Conservation (phyloP, 2,329 filamentous ascomycete genomes). For the Pseudogymnoascus sp. region DNA sequence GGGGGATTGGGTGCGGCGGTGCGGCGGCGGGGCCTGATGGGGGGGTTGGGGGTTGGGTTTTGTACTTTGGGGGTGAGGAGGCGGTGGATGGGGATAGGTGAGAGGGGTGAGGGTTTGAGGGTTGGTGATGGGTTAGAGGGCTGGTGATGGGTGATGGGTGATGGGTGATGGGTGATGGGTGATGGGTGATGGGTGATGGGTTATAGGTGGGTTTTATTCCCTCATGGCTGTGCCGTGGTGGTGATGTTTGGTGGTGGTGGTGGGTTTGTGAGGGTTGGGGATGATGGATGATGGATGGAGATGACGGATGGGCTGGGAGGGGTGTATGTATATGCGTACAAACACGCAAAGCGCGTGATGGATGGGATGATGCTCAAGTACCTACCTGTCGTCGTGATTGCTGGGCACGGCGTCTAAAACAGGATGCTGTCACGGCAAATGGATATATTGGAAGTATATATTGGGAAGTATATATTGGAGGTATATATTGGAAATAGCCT, state of each 20-base stretch:
- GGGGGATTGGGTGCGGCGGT: neutral
- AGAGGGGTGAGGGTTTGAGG: neutral
- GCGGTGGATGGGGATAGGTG: too few relatives aligned
- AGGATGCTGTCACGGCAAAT: neutral
- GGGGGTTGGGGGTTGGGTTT: neutral
- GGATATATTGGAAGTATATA: neutral
- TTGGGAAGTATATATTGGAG: too few relatives aligned
- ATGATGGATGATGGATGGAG: neutral
- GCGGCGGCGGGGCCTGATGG: neutral
- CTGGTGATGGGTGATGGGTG: neutral
- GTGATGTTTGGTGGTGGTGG: neutral
- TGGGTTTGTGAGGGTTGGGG: neutral
- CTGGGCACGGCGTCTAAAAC: neutral
- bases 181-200: neutral
- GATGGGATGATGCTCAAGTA: too few relatives aligned
- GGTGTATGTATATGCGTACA: too few relatives aligned
- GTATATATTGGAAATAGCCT: neutral
- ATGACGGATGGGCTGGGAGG: too few relatives aligned
- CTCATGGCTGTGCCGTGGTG: neutral
- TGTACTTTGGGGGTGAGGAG: neutral
- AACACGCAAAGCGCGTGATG: too few relatives aligned
- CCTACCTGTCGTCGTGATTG: too few relatives aligned
- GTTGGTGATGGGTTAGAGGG: neutral
- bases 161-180: neutral
- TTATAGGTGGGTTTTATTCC: neutral